Evolutionary conservation across 495 filamentous ascomycete species (phyloP).

Genomic region (Tuber umbilicatum): DNA sequence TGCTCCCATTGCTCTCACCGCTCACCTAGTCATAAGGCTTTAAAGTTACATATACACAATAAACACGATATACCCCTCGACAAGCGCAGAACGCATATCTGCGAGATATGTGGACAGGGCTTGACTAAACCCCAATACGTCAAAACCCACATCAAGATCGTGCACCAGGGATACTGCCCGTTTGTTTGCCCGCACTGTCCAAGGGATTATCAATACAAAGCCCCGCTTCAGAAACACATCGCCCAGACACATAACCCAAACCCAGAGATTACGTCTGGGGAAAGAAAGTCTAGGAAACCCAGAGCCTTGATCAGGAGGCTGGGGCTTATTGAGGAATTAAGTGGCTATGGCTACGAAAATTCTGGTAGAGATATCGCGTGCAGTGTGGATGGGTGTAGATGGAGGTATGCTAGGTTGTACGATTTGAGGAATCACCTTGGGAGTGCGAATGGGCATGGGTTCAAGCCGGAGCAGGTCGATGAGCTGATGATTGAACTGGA

Average conservation of each 20-base stretch:
- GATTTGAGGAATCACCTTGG: constrained; percentile 34
- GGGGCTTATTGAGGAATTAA: constrained; percentile 31
- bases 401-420: constrained; percentile 33
- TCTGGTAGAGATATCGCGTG: constrained; percentile 36
- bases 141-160: constrained; percentile 65
- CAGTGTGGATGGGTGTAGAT: constrained; percentile 35
- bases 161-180: constrained; percentile 56
- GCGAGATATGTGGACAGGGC: constrained; percentile 53
- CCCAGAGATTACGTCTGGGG: neutral
- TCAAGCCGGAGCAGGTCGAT: constrained; percentile 31
- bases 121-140: constrained; percentile 77
- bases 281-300: neutral
- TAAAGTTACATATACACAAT: constrained; percentile 64
- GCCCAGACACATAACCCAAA: constrained; percentile 12
- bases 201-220: constrained; percentile 34
- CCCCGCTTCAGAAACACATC: constrained; percentile 26
- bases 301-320: constrained; percentile 11
- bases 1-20: constrained; percentile 58
- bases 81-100: constrained; percentile 57
- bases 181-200: constrained; percentile 34
- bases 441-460: constrained; percentile 27
- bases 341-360: constrained; percentile 37
- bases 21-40: constrained; percentile 39
- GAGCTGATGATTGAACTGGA: constrained; percentile 21
- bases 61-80: constrained; percentile 58